Conservation (phyloP, 108 stramenopile species). For the Cafeteria roenbergensis region DNA sequence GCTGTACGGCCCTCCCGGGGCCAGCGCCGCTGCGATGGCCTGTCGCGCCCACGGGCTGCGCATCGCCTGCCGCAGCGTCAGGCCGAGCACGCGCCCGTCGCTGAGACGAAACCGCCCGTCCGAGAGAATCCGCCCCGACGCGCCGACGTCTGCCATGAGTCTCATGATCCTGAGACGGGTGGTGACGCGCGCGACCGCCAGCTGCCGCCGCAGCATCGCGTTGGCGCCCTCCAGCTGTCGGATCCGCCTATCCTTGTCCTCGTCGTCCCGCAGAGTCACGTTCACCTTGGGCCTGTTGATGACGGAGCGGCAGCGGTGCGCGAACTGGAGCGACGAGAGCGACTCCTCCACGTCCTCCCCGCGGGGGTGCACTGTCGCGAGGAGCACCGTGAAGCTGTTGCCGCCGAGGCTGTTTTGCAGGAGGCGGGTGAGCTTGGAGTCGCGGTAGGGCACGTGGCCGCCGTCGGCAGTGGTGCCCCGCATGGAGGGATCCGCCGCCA, state of each 20-base stretch:
- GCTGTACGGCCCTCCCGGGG: neutral
- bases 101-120: constrained; percentile 9
- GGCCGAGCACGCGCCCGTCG: constrained; percentile 9
- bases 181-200: neutral
- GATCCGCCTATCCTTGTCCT: constrained; percentile 15
- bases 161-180: neutral
- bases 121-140: neutral
- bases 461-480: no score
- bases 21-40: neutral
- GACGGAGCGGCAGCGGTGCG: constrained; percentile 58
- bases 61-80: neutral
- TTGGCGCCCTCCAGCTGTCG: constrained; percentile 8
- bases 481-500: constrained; percentile 6
- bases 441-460: constrained; percentile 77
- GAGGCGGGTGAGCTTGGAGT: constrained; percentile 80
- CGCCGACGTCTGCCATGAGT: neutral
- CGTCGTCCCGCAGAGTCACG: neutral
- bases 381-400: constrained; percentile 81
- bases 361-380: constrained; percentile 80
- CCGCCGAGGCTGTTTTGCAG: constrained; percentile 88
- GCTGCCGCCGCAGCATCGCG: constrained; percentile 1
- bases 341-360: constrained; percentile 77
- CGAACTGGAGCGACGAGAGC: constrained; percentile 88
- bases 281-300: constrained; percentile 22
- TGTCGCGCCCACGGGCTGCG: neutral